phyloP scores from a whole-genome alignment of 768 basidiomycete genomes.

The Trametes punicea region DNA sequence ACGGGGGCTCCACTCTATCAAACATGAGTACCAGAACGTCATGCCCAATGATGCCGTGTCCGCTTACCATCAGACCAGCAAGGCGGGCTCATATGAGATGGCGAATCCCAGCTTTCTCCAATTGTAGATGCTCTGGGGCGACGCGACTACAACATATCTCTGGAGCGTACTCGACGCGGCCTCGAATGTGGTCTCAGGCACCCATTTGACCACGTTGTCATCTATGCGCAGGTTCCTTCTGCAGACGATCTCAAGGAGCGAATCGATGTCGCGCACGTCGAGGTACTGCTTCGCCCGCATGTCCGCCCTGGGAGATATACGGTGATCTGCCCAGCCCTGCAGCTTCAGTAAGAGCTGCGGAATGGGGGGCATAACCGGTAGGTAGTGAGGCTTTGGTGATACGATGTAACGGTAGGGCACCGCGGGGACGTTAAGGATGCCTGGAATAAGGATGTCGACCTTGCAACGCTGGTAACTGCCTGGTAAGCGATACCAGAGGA shows the following conservation, averaged over 20 bases:
- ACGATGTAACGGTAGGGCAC: slow-evolving; percentile 19
- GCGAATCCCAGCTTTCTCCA: background rate
- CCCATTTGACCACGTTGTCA: background rate
- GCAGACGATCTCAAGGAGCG: slow-evolving; percentile 38
- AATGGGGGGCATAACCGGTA: slow-evolving; percentile 32
- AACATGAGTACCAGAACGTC: no score
- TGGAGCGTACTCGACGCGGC: background rate
- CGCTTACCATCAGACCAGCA: background rate
- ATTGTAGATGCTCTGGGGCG: background rate
- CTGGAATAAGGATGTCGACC: slow-evolving; percentile 33
- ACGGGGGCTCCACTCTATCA: no score
- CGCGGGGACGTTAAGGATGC: slow-evolving; percentile 27
- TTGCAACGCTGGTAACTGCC: slow-evolving; percentile 24
- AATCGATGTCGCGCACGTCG: slow-evolving; percentile 41
- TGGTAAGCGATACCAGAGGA: slow-evolving; percentile 36
- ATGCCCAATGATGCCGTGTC: no score
- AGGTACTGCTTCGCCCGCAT: slow-evolving; percentile 37
- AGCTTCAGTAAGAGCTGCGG: slow-evolving; percentile 33
- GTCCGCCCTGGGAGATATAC: slow-evolving; percentile 30
- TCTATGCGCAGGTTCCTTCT: background rate
- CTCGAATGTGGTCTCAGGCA: slow-evolving; percentile 1
- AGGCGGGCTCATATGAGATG: background rate
- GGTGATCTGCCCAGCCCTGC: slow-evolving; percentile 33
- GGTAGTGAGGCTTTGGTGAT: background rate
- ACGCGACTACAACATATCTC: background rate